phyloP scores from a whole-genome alignment of 768 basidiomycete genomes.

The Cystobasidium ongulense region DNA sequence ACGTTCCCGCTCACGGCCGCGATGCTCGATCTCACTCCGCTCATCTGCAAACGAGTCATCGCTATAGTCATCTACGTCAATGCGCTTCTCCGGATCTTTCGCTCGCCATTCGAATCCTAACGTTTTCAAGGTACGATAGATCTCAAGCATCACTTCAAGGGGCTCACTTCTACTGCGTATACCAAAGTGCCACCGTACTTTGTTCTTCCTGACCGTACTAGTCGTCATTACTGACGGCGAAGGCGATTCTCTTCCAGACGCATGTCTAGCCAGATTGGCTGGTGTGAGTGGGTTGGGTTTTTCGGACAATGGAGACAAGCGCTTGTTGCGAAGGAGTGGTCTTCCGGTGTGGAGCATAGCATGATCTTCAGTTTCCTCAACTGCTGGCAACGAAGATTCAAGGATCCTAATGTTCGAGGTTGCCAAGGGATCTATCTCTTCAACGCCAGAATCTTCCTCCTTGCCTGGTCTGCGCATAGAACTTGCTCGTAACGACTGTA shows the following conservation, averaged over 20 bases:
- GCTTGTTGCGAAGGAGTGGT: conserved; percentile 15
- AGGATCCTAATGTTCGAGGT: conserved; percentile 47
- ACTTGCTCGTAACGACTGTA: conserved; percentile 3
- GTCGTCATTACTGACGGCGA: conserved; percentile 41
- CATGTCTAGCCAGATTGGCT: background rate
- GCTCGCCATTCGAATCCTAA: conserved; percentile 97
- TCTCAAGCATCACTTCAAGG: conserved; percentile 99
- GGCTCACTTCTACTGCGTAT: conserved; percentile 73
- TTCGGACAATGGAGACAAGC: background rate
- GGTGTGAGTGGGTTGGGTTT: background rate
- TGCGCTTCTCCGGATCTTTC: conserved; percentile 62
- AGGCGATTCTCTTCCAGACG: conserved; percentile 26
- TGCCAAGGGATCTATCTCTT: conserved; percentile 54
- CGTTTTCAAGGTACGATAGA: conserved; percentile 80
- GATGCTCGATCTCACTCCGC: conserved; percentile 40
- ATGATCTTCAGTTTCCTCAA: conserved; percentile 6
- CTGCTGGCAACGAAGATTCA: conserved; percentile 32
- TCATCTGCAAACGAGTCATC: conserved; percentile 40
- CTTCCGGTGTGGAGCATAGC: background rate
- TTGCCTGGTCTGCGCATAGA: conserved; percentile 31
- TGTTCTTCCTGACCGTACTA: conserved; percentile 61
- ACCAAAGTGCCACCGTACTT: conserved; percentile 95
- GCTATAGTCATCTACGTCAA: conserved; percentile 30
- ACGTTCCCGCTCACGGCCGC: background rate
- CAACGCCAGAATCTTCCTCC: conserved; percentile 40